Evolutionary conservation across 1,139 yeast genomes (phyloP).

Genomic region (Dujonia santamariae): DNA sequence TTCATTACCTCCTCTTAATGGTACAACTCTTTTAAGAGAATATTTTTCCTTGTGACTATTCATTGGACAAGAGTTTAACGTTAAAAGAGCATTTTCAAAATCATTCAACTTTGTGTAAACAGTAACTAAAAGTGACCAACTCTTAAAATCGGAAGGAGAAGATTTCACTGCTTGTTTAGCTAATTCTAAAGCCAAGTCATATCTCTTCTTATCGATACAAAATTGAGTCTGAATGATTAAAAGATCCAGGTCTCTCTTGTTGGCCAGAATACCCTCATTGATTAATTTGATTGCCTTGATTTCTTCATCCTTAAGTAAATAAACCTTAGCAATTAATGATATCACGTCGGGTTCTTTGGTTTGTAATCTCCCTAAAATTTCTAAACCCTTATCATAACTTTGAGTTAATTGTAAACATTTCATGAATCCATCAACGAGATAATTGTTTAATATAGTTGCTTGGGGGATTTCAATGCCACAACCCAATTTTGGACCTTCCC

Average conservation of each 20-base stretch:
- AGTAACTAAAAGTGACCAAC: conserved; percentile 77
- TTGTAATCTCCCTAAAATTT: conserved; percentile 43
- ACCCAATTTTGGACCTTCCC: conserved; percentile 64
- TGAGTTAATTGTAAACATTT: conserved; percentile 66
- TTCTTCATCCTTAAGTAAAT: conserved; percentile 64
- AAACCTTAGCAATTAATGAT: conserved; percentile 54
- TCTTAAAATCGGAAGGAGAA: conserved; percentile 78
- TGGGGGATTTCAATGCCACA: conserved; percentile 67
- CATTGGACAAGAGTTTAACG: conserved; percentile 93
- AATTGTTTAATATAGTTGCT: conserved; percentile 67
- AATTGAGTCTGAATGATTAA: conserved; percentile 68
- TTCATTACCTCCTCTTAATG: conserved; percentile 50
- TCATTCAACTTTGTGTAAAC: conserved; percentile 71
- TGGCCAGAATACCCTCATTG: conserved; percentile 53
- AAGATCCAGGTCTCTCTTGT: conserved; percentile 63
- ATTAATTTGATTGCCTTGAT: conserved; percentile 70
- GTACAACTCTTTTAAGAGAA: conserved; percentile 52
- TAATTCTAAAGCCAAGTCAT: conserved; percentile 69
- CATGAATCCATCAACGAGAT: conserved; percentile 72
- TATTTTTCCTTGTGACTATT: conserved; percentile 66
- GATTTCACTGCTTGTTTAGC: conserved; percentile 76
- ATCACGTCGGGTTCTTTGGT: conserved; percentile 48
- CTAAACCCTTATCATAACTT: conserved; percentile 57
- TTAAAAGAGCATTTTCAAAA: conserved; percentile 71
- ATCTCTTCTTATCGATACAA: conserved; percentile 60